Conservation (phyloP, 352 stramenopile genomes). For the Phytophthora uliginosa region DNA sequence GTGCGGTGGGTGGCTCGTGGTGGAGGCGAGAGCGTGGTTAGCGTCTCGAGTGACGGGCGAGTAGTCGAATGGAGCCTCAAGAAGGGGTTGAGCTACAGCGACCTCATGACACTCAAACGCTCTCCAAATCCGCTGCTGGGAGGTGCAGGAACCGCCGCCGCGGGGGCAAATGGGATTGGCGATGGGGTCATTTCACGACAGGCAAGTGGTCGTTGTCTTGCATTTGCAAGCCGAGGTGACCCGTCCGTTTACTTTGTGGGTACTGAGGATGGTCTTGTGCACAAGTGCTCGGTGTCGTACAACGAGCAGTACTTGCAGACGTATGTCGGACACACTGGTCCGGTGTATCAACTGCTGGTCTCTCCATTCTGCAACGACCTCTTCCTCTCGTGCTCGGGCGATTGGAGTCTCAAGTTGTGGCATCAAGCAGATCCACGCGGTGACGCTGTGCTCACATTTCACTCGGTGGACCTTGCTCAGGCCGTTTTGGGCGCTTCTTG, state of each 20-base stretch:
- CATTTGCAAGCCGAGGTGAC: conserved; percentile 84
- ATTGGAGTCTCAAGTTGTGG: conserved; percentile 94
- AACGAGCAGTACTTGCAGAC: conserved; percentile 96
- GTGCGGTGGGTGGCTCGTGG: conserved; percentile 94
- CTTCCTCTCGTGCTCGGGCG: conserved; percentile 91
- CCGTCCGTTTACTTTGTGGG: conserved; percentile 91
- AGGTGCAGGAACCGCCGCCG: conserved; percentile 54
- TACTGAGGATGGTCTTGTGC: conserved; percentile 93
- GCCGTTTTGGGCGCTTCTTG: conserved; percentile 89
- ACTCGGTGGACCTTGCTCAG: conserved; percentile 80
- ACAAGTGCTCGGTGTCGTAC: conserved; percentile 95
- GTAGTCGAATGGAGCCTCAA: conserved; percentile 96
- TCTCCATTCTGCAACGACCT: conserved; percentile 88
- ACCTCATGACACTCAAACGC: conserved; percentile 94
- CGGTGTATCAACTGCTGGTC: conserved; percentile 91
- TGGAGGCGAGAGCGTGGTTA: conserved; percentile 90
- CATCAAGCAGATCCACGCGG: conserved; percentile 65
- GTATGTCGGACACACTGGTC: conserved; percentile 89
- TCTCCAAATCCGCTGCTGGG: conserved; percentile 77
- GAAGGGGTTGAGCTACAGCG: conserved; percentile 90
- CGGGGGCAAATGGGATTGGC: conserved; percentile 29
- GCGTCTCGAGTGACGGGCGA: conserved; percentile 91
- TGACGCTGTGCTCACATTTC: conserved; percentile 66
- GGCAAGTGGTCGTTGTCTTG: conserved; percentile 89
- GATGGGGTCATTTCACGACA: conserved; percentile 90